Percentiles rank a stretch among this genome's conserved stretches.
These are phyloP conservation scores for Metarhizium album DNA, from an alignment of 2,329 filamentous ascomycete genomes.

Conservation along the genomic window DNA sequence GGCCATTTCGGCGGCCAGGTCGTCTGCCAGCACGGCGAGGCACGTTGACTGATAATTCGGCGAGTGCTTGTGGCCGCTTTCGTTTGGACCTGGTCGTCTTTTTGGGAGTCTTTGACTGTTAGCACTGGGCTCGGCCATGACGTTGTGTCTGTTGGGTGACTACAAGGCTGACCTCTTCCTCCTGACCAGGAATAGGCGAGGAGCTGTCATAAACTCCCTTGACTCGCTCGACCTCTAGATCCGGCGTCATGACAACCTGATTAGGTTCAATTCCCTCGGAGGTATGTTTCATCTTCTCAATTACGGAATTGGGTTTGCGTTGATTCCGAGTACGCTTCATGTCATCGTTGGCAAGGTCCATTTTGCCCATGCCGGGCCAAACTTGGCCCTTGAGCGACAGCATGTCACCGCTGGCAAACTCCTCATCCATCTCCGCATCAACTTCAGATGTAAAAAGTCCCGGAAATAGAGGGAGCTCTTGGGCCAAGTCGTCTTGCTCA, in stretches of 20 bases:
- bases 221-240: conserved; percentile 37
- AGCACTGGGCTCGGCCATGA: not conserved
- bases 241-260: conserved; percentile 52
- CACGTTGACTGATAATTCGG: conserved; percentile 25
- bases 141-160: conserved; percentile 1
- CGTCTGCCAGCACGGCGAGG: conserved; percentile 17
- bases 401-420: conserved; percentile 17
- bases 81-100: conserved; percentile 20
- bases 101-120: conserved; percentile 16
- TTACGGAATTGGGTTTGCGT: conserved; percentile 62
- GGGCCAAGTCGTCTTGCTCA: conserved; percentile 16
- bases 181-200: conserved; percentile 31
- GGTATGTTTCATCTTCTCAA: conserved; percentile 52
- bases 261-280: conserved; percentile 53
- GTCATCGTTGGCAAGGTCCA: conserved; percentile 64
- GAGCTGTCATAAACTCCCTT: conserved; percentile 51
- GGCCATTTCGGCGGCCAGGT: conserved; percentile 14
- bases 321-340: conserved; percentile 69
- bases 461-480: conserved; percentile 18
- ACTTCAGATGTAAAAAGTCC: conserved; percentile 18
- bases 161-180: conserved; percentile 30
- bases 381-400: conserved; percentile 56
- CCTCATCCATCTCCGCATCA: conserved; percentile 20
- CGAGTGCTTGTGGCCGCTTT: conserved; percentile 20
- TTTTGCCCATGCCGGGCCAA: conserved; percentile 72